A percentile compares a stretch with the other conserved stretches of the same genome.
These are phyloP conservation scores for Pythium periplocum DNA, from an alignment of 352 stramenopile genomes.

Conservation along the genomic window DNA sequence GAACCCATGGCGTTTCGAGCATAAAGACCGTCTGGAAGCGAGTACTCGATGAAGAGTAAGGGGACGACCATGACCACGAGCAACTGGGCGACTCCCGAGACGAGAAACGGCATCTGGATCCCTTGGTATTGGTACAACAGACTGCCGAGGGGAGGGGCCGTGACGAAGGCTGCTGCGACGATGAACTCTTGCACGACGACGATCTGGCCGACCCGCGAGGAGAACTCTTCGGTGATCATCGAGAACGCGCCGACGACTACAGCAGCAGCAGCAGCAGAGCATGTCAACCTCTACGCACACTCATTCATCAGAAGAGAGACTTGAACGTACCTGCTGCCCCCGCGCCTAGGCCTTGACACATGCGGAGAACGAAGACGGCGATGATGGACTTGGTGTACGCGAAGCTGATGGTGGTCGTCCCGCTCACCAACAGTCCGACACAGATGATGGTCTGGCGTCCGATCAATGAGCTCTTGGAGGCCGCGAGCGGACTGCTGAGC, in stretches of 20 bases:
- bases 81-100: slow-evolving; percentile 51
- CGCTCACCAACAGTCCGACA: slow-evolving; percentile 57
- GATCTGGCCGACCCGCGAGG: slow-evolving; percentile 38
- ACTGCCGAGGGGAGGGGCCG: slow-evolving; percentile 49
- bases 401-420: slow-evolving; percentile 57
- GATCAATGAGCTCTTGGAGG: slow-evolving; percentile 29
- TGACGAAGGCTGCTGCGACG: slow-evolving; percentile 62
- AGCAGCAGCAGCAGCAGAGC: slow-evolving; percentile 1
- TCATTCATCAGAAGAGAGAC: background rate
- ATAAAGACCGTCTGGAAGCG: slow-evolving; percentile 56
- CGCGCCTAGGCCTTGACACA: slow-evolving; percentile 56
- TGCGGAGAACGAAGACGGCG: slow-evolving; percentile 40
- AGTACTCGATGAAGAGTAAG: slow-evolving; percentile 75
- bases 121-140: slow-evolving; percentile 47
- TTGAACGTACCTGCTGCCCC: slow-evolving; percentile 30
- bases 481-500: slow-evolving; percentile 56
- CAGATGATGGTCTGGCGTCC: slow-evolving; percentile 67
- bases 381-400: slow-evolving; percentile 37
- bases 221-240: slow-evolving; percentile 67
- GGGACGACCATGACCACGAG: slow-evolving; percentile 55
- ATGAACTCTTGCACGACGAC: slow-evolving; percentile 63
- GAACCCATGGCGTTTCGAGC: slow-evolving; percentile 11
- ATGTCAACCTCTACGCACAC: background rate
- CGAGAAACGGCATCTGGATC: slow-evolving; percentile 54
- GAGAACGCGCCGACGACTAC: slow-evolving; percentile 59